Percentiles rank a stretch among this genome's conserved stretches.
These are phyloP conservation scores for Microthyrium microscopicum DNA, from an alignment of 2,329 filamentous ascomycete species.

Conservation along the genomic window DNA sequence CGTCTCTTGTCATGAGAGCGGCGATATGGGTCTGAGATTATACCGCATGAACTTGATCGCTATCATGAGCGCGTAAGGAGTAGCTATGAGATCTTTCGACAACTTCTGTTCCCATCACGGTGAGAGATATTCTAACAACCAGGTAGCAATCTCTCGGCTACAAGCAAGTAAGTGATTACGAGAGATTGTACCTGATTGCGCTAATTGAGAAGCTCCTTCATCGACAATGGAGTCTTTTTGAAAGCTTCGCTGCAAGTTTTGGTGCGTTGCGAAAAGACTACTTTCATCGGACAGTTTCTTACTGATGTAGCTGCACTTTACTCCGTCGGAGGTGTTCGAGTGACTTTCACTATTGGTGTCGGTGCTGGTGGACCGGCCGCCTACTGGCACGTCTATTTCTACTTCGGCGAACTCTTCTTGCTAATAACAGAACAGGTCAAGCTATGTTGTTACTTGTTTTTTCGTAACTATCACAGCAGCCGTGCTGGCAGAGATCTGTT, in stretches of 20 bases:
- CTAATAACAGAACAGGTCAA: slow-evolving; percentile 28
- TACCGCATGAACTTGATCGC: slow-evolving; percentile 10
- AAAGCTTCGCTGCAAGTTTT: slow-evolving; percentile 8
- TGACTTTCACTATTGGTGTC: slow-evolving; percentile 46
- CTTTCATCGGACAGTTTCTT: slow-evolving; percentile 3
- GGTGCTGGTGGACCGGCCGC: slow-evolving; percentile 43
- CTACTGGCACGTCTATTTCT: slow-evolving; percentile 31
- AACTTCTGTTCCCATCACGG: neutral
- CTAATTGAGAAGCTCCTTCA: slow-evolving; percentile 7
- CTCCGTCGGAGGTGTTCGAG: slow-evolving; percentile 42
- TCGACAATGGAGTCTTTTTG: slow-evolving; percentile 8
- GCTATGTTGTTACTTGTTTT: slow-evolving; percentile 41
- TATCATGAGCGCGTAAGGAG: slow-evolving; percentile 10
- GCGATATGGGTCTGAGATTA: slow-evolving; percentile 8
- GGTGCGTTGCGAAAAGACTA: slow-evolving; percentile 1
- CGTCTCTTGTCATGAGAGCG: neutral
- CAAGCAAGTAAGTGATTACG: slow-evolving; percentile 4
- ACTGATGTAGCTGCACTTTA: slow-evolving; percentile 36
- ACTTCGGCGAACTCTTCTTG: neutral
- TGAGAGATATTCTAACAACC: neutral
- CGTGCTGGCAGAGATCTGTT: slow-evolving; percentile 44
- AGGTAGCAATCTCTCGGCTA: slow-evolving; percentile 7
- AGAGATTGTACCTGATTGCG: neutral
- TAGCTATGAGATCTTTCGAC: slow-evolving; percentile 8
- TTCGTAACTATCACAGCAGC: slow-evolving; percentile 46